A percentile compares a stretch with the other conserved stretches of the same genome.
These are phyloP conservation scores for Tagetes erecta DNA, from an alignment of 129 eudicot genomes.

Conservation along the genomic window DNA sequence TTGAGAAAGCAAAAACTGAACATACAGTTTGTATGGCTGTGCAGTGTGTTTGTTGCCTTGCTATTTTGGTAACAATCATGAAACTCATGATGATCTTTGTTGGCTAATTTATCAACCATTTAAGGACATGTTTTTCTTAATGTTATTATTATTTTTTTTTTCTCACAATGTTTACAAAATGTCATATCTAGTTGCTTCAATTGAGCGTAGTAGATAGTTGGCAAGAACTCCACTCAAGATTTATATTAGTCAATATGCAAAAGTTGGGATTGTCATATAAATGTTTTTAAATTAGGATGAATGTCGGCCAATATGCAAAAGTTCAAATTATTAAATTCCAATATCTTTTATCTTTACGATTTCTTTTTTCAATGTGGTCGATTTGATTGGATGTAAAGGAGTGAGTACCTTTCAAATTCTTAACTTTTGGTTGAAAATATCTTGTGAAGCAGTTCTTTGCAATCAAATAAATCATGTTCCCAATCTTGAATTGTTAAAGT, in stretches of 20 bases:
- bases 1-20: too few relatives aligned
- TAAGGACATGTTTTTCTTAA: not conserved
- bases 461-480: not conserved
- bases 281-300: too few relatives aligned
- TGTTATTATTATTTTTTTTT: not conserved
- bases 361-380: not conserved
- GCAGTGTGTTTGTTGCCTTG: not conserved
- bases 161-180: not conserved
- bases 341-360: not conserved
- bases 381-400: conserved; percentile 1
- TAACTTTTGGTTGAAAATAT: not conserved
- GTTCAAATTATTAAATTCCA: too few relatives aligned
- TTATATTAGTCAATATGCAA: too few relatives aligned
- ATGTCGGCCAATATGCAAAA: too few relatives aligned
- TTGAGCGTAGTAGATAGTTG: not conserved
- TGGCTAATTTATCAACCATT: not conserved
- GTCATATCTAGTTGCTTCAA: not conserved
- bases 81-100: not conserved
- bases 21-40: too few relatives aligned
- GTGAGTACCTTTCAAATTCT: not conserved
- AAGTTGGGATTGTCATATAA: too few relatives aligned
- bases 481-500: not conserved
- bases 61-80: conserved; percentile 1
- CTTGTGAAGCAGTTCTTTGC: not conserved
- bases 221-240: too few relatives aligned